Evolutionary conservation across 1,139 yeast species (phyloP).

Genomic region (Candida labiduridarum): DNA sequence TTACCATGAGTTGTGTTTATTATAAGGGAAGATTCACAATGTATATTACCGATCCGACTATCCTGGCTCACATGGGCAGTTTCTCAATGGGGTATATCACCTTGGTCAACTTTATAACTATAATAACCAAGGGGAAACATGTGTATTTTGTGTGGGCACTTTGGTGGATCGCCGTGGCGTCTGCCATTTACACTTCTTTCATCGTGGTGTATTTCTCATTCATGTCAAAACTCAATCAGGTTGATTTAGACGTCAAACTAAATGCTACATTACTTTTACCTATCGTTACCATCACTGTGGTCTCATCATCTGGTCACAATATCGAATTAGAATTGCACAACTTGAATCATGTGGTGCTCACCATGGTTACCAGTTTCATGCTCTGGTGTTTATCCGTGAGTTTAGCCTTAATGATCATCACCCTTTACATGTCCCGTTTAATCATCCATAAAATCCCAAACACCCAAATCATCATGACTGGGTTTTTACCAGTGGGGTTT

Average conservation of each 20-base stretch:
- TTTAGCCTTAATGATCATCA: conserved; percentile 57
- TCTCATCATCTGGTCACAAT: conserved; percentile 64
- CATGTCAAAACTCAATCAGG: conserved; percentile 29
- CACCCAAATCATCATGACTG: conserved; percentile 29
- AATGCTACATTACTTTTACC: conserved; percentile 61
- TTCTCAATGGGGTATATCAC: conserved; percentile 78
- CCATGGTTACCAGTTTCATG: conserved; percentile 56
- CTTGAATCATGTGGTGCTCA: conserved; percentile 45
- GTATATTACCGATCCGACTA: conserved; percentile 46
- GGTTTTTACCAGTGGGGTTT: conserved; percentile 35
- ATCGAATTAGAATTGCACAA: conserved; percentile 48
- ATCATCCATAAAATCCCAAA: conserved; percentile 63
- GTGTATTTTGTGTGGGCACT: conserved; percentile 18
- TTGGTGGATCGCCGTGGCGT: conserved; percentile 37
- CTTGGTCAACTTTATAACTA: conserved; percentile 55
- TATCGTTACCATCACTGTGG: conserved; percentile 75
- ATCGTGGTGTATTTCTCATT: conserved; percentile 50
- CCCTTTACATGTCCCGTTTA: conserved; percentile 61
- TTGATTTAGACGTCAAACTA: conserved; percentile 23
- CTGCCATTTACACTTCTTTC: conserved; percentile 61
- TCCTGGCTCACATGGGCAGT: conserved; percentile 72
- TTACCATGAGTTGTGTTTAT: conserved; percentile 29
- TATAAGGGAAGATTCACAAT: conserved; percentile 35
- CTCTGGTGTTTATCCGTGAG: conserved; percentile 71
- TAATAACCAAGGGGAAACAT: conserved; percentile 30